Evolutionary conservation across 2,329 filamentous ascomycete species (phyloP), one percentile per base, ranked within the genome.

Genomic region (Xylaria digitata): DNA sequence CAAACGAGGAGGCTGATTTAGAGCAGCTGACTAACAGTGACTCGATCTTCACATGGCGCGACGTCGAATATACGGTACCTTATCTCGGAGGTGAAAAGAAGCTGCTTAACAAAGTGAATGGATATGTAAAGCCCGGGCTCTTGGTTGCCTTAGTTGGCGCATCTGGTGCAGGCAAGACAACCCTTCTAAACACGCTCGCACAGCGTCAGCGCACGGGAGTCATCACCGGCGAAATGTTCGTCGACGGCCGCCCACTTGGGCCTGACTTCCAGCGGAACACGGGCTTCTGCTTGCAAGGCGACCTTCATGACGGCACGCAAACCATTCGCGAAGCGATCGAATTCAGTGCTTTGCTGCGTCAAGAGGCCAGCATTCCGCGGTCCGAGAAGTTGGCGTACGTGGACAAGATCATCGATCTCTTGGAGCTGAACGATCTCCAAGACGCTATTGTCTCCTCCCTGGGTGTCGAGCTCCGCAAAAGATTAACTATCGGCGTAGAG

Each of bases 281-380:
- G 15, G 90, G 90, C 15, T 93, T 90, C 78, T 90, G 89, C 71
- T 85, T 92, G 74, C 90, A 93, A 75, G 89, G 89, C 79, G 90
- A 93, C 80, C 78, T 93, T 5, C 90, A 92, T 73, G 89, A 92
- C 70, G 83, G 84, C 17, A 90, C 89, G 1, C 84, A 88, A 1
- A 97, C 94, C 0, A 94, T 97, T 37, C 90, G 94, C 65, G 94
- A 97, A 79, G 93, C 94, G 1, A 85, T 98, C 13, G 87, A 90
- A 69, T 92, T 92, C 74, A 91, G 90, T 73, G 94, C 94, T 15
- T 78, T 95, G 2, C 88, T 97, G 30, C 91, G 94, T 67, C 94
- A 97, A 75, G 93, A 94, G 0, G 87, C 87, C 43, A 84, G 90
- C 58, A 85, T 92, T n/a, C 84, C 92, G 4, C 85, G 85, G 8